Base-by-base conservation (phyloP, 1,284 basidiomycete species). In the Fomes fomentarius region DNA sequence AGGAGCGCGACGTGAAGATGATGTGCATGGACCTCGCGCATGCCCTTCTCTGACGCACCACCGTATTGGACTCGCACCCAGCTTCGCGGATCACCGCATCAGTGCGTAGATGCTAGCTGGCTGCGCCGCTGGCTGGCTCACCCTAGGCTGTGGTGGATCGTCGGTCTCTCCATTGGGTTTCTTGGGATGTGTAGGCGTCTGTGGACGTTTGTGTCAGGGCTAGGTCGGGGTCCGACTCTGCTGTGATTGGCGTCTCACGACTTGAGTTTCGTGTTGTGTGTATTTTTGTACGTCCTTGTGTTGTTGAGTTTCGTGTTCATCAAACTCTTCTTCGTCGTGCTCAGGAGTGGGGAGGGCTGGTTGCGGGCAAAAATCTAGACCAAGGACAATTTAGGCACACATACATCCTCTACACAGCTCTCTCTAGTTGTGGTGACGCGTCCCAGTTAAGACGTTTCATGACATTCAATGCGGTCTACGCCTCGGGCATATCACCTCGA, bases 1-100 rank as follows among this genome's bases (percentile, higher is more conserved):
- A 67, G 61, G 81, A 85, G 65, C 75, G 85, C 59, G 77, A 78
- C 46, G 80, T 92, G 50, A 91, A 89, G 72, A 76, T 70, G 57
- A 82, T 81, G 74, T 83, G 80, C 69, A 77, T 87, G 74, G 76
- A 80, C 57, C 63, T 80, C 61, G 74, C 69, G 12, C 81, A 82
- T 74, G 81, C 85, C 34, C 66, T 83, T 56, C 63, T 84, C 56
- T 79, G 59, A 68, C n/a, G 15, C 35, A 12, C 21, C 21, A 4
- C 19, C 24, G 38, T 19, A n/a, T n/a, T n/a, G n/a, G n/a, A n/a
- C n/a, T n/a, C n/a, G n/a, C n/a, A n/a, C n/a, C n/a, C n/a, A n/a
- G n/a, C n/a, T n/a, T n/a, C n/a, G n/a, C n/a, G n/a, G n/a, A n/a
- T n/a, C n/a, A n/a, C n/a, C n/a, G n/a, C n/a, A n/a, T n/a, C n/a